A percentile compares a stretch with the other conserved stretches of the same genome.
These are phyloP conservation scores for Lichtheimia ramosa DNA, from an alignment of 371 early-diverging fungal genomes.

Conservation along the genomic window DNA sequence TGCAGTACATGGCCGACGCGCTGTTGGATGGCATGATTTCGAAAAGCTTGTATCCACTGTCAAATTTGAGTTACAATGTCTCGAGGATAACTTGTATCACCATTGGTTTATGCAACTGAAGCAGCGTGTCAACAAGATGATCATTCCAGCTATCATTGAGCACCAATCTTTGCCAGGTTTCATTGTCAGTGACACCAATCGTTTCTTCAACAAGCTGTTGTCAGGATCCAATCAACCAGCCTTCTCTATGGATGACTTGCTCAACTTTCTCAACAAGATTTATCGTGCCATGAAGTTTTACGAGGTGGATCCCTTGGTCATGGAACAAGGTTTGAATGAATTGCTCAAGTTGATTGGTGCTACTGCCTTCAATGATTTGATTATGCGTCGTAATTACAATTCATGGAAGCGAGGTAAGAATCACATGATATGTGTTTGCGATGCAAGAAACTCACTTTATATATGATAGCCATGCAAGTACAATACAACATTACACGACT, in stretches of 20 bases:
- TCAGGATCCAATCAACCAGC: conserved; percentile 69
- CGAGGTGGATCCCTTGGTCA: conserved; percentile 81
- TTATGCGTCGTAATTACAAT: conserved; percentile 88
- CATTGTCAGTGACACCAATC: conserved; percentile 79
- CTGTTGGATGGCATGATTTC: conserved; percentile 56
- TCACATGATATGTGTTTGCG: neutral
- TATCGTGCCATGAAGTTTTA: conserved; percentile 94
- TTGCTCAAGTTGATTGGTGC: conserved; percentile 90
- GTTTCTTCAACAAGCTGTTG: conserved; percentile 82
- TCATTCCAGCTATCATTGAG: conserved; percentile 92
- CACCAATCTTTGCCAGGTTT: conserved; percentile 90
- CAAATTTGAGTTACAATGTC: conserved; percentile 66
- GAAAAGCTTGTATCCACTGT: conserved; percentile 66
- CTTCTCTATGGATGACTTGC: conserved; percentile 89
- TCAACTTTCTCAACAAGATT: conserved; percentile 88
- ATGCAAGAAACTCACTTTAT: neutral
- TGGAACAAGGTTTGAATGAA: conserved; percentile 86
- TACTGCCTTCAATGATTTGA: conserved; percentile 91
- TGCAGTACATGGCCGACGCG: conserved; percentile 41
- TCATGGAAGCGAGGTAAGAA: conserved; percentile 80
- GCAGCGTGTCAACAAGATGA: conserved; percentile 89
- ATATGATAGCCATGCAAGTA: conserved; percentile 80
- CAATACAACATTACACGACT: conserved; percentile 95
- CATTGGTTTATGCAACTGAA: conserved; percentile 94
- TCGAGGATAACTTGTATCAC: conserved; percentile 69